Evolutionary conservation across 2,329 filamentous ascomycete genomes (phyloP), one percentile per base, ranked within the genome.

Genomic region (Blastomyces percursus): DNA sequence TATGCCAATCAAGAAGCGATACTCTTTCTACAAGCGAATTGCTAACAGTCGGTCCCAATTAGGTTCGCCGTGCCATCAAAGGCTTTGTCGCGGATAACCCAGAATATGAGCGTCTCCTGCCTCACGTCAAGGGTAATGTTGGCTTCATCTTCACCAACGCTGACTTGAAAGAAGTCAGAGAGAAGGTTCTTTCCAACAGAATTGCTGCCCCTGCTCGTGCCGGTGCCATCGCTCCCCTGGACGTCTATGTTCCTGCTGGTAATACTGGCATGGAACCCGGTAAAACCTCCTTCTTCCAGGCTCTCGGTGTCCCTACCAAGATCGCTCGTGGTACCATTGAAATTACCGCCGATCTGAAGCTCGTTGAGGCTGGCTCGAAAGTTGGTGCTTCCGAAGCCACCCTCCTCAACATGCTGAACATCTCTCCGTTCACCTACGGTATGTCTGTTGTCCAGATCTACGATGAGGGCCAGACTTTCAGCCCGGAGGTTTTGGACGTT

Each of bases 271-370:
- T 99, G 94, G 94, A 99, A 82, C 95, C 94, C 78, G 95, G 95
- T 81, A 99, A 99, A 90, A 99, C 94, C 76, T 97, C 94, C 78
- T 99, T 99, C 91, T 99, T 99, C 92, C 94, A 99, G 88, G 94
- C 94, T 75, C 94, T 99, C 81, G 93, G 93, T 91, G 91, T 99
- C 78, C 94, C 94, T 78, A 99, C 94, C 86, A 99, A 99, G 91
- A 99, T 99, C 83, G 94, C 94, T 78, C 94, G 94, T 96, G 95
- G 94, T 95, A 99, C 94, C 82, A 99, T 99, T 82, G 94, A 99
- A 90, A 99, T 99, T 78, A 96, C 92, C 69, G 84, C 87, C 74
- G 94, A 99, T 78, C 85, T 99, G 74, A 97, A 96, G 90, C 90
- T 99, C 79, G 89, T 97, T 76, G 91, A 96, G 84, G 86, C 90